Evolutionary conservation across 306 rosid species (phyloP), one percentile per base, ranked within the genome.

Genomic region (Lablab purpureus): DNA sequence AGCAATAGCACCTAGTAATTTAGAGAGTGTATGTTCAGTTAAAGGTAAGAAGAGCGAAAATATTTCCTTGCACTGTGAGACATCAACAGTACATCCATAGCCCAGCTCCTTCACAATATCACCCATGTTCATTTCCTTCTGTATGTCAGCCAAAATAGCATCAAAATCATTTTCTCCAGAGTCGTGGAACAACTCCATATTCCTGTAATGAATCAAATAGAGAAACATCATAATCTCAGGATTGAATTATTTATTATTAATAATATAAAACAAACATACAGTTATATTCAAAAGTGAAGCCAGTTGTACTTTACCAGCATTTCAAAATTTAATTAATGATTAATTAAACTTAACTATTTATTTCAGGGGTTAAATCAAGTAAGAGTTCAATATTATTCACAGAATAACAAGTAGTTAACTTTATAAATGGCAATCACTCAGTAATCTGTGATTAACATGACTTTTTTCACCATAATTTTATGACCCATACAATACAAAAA

Each of bases 101-200:
- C 99, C 99, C 71, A 96, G 89, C 82, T 96, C 99, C 90, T 96
- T 93, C 89, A 96, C 83, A 51, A 96, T 83, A 81, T 96, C 99
- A 51, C 97, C 98, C 94, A 96, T 89, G 87, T 90, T 87, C 97
- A 90, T 89, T 90, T 96, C 99, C 87, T 84, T 96, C 80, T 90
- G 97, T 87, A 93, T 96, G 90, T 96, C 99, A 12, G 94, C 96
- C 86, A 96, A 91, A 80, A 96, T 91, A 56, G 96, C 86, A 88
- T 93, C 97, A 71, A 96, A 96, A 81, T 96, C 98, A 83, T 91
- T 88, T 67, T 92, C 98, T 47, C 73, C 89, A 15, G 66, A 52
- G 47, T 82, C 97, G 56, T 87, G 87, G 75, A 89, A 85, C 81
- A 90, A 71, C 82, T 89, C 90, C 87, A 86, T 80, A 83, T 93